Conservation (phyloP, 805 yeast species). For the Kodamaea lidongshanica region DNA sequence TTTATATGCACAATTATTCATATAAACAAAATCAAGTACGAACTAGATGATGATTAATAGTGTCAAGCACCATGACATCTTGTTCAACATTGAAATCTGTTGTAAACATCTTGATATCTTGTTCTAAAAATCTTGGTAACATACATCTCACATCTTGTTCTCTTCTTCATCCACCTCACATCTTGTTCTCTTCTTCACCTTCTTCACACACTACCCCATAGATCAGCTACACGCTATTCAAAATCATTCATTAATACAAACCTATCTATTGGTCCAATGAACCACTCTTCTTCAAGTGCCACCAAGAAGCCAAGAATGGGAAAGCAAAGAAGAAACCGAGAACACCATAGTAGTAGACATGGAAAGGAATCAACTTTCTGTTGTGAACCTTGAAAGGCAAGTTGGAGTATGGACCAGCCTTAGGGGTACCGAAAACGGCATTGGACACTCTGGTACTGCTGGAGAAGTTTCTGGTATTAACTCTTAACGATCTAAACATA, state of each 20-base stretch:
- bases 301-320: slow-evolving; percentile 75
- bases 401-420: slow-evolving; percentile 77
- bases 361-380: slow-evolving; percentile 80
- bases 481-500: slow-evolving; percentile 8
- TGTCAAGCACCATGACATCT: too few species aligned
- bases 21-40: too few species aligned
- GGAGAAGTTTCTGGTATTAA: slow-evolving; percentile 37
- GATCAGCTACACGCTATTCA: neutral
- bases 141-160: neutral
- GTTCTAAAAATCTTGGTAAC: neutral
- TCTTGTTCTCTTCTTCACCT: too few species aligned
- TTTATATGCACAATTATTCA: too few species aligned
- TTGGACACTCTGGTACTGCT: slow-evolving; percentile 34
- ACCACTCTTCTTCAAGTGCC: slow-evolving; percentile 88
- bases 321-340: slow-evolving; percentile 39
- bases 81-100: too few species aligned
- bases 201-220: neutral
- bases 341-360: slow-evolving; percentile 74
- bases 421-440: slow-evolving; percentile 32
- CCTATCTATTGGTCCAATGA: slow-evolving; percentile 19
- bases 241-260: slow-evolving; percentile 2
- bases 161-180: neutral
- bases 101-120: too few species aligned
- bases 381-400: slow-evolving; percentile 90
- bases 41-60: too few species aligned